Percentiles rank a stretch among this genome's conserved stretches.
phyloP scores from a whole-genome alignment of 345 rosid species.

The Xanthoceras sorbifolium region DNA sequence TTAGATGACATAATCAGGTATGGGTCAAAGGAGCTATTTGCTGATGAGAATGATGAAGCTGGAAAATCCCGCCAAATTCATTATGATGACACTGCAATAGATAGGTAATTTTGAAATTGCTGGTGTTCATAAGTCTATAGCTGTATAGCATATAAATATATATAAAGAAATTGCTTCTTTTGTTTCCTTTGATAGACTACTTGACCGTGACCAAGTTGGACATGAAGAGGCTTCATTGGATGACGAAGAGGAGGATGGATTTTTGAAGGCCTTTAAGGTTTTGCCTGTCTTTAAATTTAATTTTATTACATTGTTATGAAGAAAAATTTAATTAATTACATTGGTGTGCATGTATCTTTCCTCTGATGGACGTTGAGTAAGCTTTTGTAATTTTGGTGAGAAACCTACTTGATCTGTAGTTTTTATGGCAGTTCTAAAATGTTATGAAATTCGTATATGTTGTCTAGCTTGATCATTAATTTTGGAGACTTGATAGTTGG shows the following conservation, averaged over 20 bases:
- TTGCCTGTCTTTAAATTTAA: neutral
- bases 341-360: neutral
- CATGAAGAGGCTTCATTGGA: constrained; percentile 82
- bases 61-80: constrained; percentile 97
- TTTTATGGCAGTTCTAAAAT: neutral
- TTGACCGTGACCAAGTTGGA: constrained; percentile 85
- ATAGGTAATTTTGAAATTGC: constrained; percentile 54
- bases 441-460: neutral
- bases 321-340: too few relatives aligned
- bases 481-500: neutral
- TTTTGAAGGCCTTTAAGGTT: constrained; percentile 99
- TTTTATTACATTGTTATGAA: neutral
- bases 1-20: constrained; percentile 95
- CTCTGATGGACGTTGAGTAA: neutral
- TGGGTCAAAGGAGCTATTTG: constrained; percentile 97
- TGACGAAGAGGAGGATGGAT: constrained; percentile 95
- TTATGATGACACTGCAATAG: constrained; percentile 93
- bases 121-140: neutral
- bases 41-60: constrained; percentile 93
- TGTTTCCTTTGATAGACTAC: constrained; percentile 56
- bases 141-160: constrained; percentile 1
- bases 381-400: neutral
- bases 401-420: neutral
- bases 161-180: neutral
- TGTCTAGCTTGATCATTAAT: neutral